Base-by-base conservation (phyloP, 352 stramenopile genomes). In the Phytophthora citricola region DNA sequence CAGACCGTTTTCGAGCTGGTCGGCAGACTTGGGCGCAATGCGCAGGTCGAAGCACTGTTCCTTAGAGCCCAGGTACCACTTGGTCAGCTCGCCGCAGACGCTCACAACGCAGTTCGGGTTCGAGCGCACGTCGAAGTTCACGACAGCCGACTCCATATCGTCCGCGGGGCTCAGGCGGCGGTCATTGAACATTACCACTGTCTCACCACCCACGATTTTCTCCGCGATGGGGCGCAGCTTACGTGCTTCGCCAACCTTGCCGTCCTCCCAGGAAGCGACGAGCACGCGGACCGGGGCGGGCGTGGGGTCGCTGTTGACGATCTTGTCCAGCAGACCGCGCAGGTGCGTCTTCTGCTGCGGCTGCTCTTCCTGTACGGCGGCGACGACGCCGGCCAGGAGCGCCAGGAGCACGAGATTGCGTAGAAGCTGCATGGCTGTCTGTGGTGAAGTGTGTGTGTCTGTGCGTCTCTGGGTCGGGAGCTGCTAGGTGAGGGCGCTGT, bases 31-130 rank as follows among this genome's bases (percentile, higher is more conserved):
- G 43, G 78, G 76, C 6, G 85, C 85, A 50, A 93, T 85, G 46
- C 75, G 83, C 55, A 93, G 62, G 64, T 87, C 83, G 57, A 85
- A 93, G 71, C 85, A 93, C 58, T 85, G 71, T 58, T 93, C 85
- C 43, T 78, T 76, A 12, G 71, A 73, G 54, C 79, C 73, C 51
- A 89, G 62, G 55, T 88, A 87, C 85, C 82, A 93, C 38, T 89
- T 85, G 48, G 63, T 71, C 46, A 83, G 66, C 43, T 75, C 66
- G 32, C 85, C 85, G 43, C 85, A 93, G 12, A 93, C 79, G 40
- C 81, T 91, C 15, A 93, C 85, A 44, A 91, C 85, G 56, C 85
- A 93, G 71, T 93, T 90, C 29, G 76, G 69, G 36, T 59, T 78
- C 14, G 85, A 89, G 6, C 75, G 78, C 55, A 93, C 77, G 50